Base-by-base conservation (phyloP, 2,329 filamentous ascomycete genomes). In the Calonectria pteridis region DNA sequence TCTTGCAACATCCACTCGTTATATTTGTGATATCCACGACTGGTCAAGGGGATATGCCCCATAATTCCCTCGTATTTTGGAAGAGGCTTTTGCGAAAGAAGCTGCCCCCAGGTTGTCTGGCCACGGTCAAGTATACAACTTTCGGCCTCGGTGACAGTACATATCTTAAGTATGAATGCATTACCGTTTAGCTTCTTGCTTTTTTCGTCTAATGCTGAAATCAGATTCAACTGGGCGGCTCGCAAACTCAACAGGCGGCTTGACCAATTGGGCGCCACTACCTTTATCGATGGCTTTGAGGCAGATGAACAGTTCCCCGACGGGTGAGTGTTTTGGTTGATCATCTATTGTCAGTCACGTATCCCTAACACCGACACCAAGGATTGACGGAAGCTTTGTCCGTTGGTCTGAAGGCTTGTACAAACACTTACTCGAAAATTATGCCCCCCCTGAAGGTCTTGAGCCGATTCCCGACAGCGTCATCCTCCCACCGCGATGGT, bases 91-190 rank as follows among this genome's bases (percentile, higher is more conserved):
- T 98, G 23, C 90, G 95, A 77, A 95, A 94, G 83, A 94, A 92
- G 78, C 89, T 99, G 33, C 91, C 93, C 16, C 88, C 92, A 4
- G 91, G 90, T 20, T 96, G 93, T 79, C 87, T 99, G 49, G 82
- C 87, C 46, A 88, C 89, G 40, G 86, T 98, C 75, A 89, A 87
- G 1, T 98, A 98, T 84, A 93, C 94, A 4, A 94, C 93, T 0
- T 98, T 98, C 87, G 97, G 97, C 0, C 89, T 98, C 1, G 97
- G 97, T 0, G 97, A 99, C 84, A 98, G 94, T 81, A 98, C 96
- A 1, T 99, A 99, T 88, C 90, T 94, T 70, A 96, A 97, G 93
- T 97, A 87, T 77, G 90, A 82, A 63, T 20, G 6, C 23, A 31
- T 16, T 50, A 11, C 28, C 20, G 6, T 16, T 55, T 58, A n/a